Evolutionary conservation across 768 basidiomycete species (phyloP).

Genomic region (Tephrocybe sp.): DNA sequence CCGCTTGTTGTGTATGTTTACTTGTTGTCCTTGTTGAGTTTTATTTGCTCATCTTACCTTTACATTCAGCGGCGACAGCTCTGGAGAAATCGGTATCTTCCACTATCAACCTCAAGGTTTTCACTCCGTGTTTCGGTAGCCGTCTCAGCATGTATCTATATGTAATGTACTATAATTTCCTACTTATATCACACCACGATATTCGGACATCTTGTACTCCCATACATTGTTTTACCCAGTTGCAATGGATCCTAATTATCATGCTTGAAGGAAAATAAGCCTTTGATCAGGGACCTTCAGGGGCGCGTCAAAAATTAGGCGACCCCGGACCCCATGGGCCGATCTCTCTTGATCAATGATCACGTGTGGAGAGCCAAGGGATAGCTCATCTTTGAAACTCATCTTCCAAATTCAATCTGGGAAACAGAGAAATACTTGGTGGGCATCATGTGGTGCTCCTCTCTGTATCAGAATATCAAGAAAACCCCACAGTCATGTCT

Average conservation of each 20-base stretch:
- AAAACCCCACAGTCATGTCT: neutral
- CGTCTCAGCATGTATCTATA: neutral
- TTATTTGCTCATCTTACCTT: conserved; percentile 1
- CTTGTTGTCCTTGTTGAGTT: neutral
- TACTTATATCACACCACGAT: no score
- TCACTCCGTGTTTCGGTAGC: conserved; percentile 9
- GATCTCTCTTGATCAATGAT: neutral
- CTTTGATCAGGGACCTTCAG: no score
- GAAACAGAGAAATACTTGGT: neutral
- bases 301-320: neutral
- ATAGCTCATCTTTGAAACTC: no score
- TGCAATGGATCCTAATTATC: no score
- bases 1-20: conserved; percentile 59
- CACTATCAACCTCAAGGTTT: conserved; percentile 19
- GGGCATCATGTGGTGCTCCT: neutral
- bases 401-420: no score
- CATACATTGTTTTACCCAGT: neutral
- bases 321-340: neutral
- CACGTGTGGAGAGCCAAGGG: no score
- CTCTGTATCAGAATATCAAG: neutral
- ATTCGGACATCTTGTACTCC: no score
- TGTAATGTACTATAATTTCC: neutral
- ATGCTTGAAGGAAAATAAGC: no score
- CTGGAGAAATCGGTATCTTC: conserved; percentile 49
- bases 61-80: conserved; percentile 43